Conservation (phyloP, 2,329 filamentous ascomycete species). For the Diaporthe citri region DNA sequence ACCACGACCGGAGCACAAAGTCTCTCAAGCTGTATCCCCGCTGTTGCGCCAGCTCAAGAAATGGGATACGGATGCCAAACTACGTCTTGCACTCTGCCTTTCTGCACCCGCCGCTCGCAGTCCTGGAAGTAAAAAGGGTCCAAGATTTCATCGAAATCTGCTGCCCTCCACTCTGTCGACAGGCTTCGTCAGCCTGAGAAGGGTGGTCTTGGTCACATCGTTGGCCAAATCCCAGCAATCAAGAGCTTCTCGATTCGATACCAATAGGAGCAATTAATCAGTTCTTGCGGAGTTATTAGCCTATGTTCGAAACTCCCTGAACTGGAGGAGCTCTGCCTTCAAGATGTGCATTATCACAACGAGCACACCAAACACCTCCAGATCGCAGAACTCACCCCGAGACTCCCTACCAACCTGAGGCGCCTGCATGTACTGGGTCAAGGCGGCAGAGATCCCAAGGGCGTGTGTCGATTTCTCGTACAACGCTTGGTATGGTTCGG, state of each 20-base stretch:
- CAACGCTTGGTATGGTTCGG: background rate
- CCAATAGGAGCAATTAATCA: background rate
- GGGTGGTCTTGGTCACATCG: background rate
- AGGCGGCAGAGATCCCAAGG: background rate
- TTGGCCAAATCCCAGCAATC: background rate
- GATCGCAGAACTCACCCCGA: background rate
- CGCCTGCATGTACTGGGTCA: background rate
- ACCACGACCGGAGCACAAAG: background rate
- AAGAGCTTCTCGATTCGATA: background rate
- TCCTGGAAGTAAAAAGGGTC: background rate
- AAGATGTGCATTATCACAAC: background rate
- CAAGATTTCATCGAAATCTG: background rate
- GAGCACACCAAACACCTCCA: background rate
- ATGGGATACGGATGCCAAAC: background rate
- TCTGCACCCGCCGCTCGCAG: background rate
- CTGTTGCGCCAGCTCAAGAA: background rate
- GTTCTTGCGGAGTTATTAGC: background rate
- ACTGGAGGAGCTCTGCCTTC: constrained; percentile 1
- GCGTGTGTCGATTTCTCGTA: background rate
- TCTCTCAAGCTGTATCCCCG: background rate
- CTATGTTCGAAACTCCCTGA: background rate
- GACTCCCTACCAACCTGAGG: background rate
- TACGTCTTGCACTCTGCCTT: background rate
- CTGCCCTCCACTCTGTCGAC: background rate
- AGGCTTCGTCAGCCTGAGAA: background rate